Conservation (phyloP, 805 yeast species). For the Hanseniaspora vineae region DNA sequence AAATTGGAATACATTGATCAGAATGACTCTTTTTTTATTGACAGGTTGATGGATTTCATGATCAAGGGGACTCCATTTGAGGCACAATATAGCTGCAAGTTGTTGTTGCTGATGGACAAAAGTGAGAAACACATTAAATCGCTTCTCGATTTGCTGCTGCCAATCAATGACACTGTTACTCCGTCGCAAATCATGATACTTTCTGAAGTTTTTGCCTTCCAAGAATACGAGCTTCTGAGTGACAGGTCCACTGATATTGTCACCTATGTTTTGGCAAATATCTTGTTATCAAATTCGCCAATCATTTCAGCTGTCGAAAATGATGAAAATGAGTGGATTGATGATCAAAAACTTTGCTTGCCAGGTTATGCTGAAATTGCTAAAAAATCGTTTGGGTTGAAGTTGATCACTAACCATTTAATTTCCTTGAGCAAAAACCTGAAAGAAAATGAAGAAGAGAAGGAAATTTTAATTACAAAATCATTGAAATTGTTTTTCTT, state of each 20-base stretch:
- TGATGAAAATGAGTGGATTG: slow-evolving; percentile 33
- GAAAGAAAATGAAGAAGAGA: slow-evolving; percentile 26
- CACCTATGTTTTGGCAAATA: slow-evolving; percentile 43
- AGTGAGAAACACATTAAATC: slow-evolving; percentile 29
- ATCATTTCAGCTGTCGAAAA: slow-evolving; percentile 17
- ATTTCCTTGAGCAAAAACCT: slow-evolving; percentile 23
- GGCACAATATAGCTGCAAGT: slow-evolving; percentile 51
- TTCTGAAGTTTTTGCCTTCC: slow-evolving; percentile 31
- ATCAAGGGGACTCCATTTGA: slow-evolving; percentile 42
- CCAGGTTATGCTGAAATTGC: slow-evolving; percentile 24
- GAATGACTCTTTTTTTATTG: slow-evolving; percentile 29
- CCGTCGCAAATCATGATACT: slow-evolving; percentile 47
- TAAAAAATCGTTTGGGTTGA: slow-evolving; percentile 40
- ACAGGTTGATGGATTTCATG: slow-evolving; percentile 34
- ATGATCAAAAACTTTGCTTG: slow-evolving; percentile 28
- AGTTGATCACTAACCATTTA: slow-evolving; percentile 48
- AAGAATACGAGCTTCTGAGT: slow-evolving; percentile 35
- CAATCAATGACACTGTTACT: slow-evolving; percentile 32
- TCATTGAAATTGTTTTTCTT: slow-evolving; percentile 55
- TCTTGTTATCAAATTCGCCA: slow-evolving; percentile 41
- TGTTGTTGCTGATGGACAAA: slow-evolving; percentile 36
- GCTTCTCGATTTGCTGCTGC: slow-evolving; percentile 34
- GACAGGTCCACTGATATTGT: slow-evolving; percentile 46
- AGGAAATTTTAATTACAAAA: slow-evolving; percentile 40
- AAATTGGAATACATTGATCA: slow-evolving; percentile 36